These are phyloP conservation scores for Aspergillus nanangensis DNA, from an alignment of 495 filamentous ascomycete genomes.

Conservation along the genomic window DNA sequence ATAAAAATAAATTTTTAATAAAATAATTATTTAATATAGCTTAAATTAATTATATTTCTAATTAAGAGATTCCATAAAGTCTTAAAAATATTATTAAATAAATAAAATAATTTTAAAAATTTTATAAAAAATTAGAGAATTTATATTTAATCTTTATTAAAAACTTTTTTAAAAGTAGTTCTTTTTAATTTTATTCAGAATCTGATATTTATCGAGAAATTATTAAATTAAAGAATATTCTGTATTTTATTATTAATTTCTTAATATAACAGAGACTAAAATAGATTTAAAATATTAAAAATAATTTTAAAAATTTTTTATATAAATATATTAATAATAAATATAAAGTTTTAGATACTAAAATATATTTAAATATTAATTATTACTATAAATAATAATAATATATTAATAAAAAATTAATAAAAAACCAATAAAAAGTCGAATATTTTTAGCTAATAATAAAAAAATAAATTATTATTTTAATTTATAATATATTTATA, in stretches of 20 bases:
- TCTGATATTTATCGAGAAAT: slow-evolving; percentile 6
- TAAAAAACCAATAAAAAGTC: background rate
- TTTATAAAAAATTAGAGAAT: background rate
- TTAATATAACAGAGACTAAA: slow-evolving; percentile 7
- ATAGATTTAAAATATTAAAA: slow-evolving; percentile 6
- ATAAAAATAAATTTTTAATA: slow-evolving; percentile 8
- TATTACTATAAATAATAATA: slow-evolving; percentile 3
- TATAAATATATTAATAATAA: slow-evolving; percentile 3
- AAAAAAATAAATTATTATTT: slow-evolving; percentile 2
- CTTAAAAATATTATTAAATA: slow-evolving; percentile 10
- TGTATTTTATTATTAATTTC: slow-evolving; percentile 10
- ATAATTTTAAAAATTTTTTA: background rate
- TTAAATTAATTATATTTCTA: slow-evolving; percentile 7
- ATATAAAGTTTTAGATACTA: slow-evolving; percentile 3
- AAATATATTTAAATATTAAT: slow-evolving; percentile 11
- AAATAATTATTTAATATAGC: slow-evolving; percentile 11
- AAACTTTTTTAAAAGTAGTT: slow-evolving; percentile 2
- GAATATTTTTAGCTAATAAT: background rate
- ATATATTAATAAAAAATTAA: slow-evolving; percentile 2
- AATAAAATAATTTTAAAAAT: slow-evolving; percentile 11
- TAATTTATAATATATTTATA: too few relatives aligned
- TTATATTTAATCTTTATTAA: background rate
- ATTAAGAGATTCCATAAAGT: slow-evolving; percentile 12
- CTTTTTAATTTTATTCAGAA: slow-evolving; percentile 9
- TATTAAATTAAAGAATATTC: slow-evolving; percentile 5